Base-by-base conservation (phyloP, 495 filamentous ascomycete species). In the Trichocladium antarcticum region DNA sequence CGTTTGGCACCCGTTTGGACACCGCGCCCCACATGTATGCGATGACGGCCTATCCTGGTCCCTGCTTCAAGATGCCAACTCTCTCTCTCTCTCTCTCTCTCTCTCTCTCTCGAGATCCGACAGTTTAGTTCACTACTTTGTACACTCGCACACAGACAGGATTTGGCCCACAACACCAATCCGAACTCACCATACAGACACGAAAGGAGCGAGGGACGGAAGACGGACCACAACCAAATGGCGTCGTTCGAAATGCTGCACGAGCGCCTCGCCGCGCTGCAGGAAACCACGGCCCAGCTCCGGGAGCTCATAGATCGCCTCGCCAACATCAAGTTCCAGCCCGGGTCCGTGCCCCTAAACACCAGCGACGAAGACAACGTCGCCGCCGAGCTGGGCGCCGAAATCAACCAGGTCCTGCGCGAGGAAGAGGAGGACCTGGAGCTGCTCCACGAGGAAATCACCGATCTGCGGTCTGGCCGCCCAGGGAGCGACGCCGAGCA, bases 401-500 rank as follows among this genome's bases (percentile, higher is more conserved):
- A 92, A 61, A 95, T 96, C 47, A 87, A 87, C 57, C 77, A 85
- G 54, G 73, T 75, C 44, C 68, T 98, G 40, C 85, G 87, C 57
- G 85, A 92, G 46, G 79, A 86, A 40, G 87, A 96, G 61, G 81
- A 89, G 29, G 86, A 95, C 48, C 74, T 95, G 40, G 90, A 95
- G 61, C 63, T 92, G 11, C 56, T 97, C 45, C 74, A 74, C 20
- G 84, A 87, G 52, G 88, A 95, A 45, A 78, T 89, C 37, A 78
- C 81, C 46, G 86, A 84, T 54, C 61, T 88, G 42, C 72, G 70
- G 20, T 42, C 57, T 21, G 71, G 65, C 24, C 62, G 62, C 1
- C 43, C 69, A 0, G 74, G 72, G 19, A 70, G 61, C 34, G 63
- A 66, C 12, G 55, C 75, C 72, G 52, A 72, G 65, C 49, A 71